A percentile compares a stretch with the other conserved stretches of the same genome.
Conservation (phyloP, 768 basidiomycete genomes). For the Erythrobasidium yunnanense region DNA sequence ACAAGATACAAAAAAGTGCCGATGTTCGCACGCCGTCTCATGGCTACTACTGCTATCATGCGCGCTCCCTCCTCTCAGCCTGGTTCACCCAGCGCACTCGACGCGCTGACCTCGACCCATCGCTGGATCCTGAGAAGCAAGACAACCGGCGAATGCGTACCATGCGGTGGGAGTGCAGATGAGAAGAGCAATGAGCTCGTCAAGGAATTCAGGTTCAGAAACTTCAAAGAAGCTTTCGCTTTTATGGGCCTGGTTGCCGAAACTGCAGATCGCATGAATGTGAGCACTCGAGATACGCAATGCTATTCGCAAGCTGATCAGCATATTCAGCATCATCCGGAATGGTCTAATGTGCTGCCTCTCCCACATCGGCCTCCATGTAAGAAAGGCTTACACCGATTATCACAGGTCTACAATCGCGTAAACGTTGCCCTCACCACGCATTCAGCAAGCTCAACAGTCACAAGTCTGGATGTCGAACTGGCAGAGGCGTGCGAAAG, state of each 20-base stretch:
- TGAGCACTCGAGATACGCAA: background rate
- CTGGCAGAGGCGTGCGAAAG: conserved; percentile 19
- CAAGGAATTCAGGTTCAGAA: conserved; percentile 24
- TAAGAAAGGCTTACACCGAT: background rate
- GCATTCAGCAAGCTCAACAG: conserved; percentile 9
- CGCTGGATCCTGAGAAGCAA: background rate
- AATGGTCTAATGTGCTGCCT: conserved; percentile 18
- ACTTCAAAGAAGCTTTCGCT: conserved; percentile 18
- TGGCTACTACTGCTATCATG: too few relatives aligned
- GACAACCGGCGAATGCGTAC: background rate
- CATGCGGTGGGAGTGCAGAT: background rate
- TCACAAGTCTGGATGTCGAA: conserved; percentile 11
- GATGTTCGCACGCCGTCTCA: too few relatives aligned
- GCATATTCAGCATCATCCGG: conserved; percentile 16
- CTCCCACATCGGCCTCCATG: background rate
- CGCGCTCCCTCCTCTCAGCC: too few relatives aligned
- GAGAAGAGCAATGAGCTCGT: background rate
- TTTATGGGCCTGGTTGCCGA: conserved; percentile 16
- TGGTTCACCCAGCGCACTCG: too few relatives aligned
- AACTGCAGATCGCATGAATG: conserved; percentile 1
- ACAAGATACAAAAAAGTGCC: too few relatives aligned
- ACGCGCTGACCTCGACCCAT: too few relatives aligned
- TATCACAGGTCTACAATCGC: conserved; percentile 14
- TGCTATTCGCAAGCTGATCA: background rate
- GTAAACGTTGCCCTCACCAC: conserved; percentile 14